These are phyloP conservation scores for Naganishia liquefaciens DNA, from an alignment of 1,284 basidiomycete species.

Conservation along the genomic window DNA sequence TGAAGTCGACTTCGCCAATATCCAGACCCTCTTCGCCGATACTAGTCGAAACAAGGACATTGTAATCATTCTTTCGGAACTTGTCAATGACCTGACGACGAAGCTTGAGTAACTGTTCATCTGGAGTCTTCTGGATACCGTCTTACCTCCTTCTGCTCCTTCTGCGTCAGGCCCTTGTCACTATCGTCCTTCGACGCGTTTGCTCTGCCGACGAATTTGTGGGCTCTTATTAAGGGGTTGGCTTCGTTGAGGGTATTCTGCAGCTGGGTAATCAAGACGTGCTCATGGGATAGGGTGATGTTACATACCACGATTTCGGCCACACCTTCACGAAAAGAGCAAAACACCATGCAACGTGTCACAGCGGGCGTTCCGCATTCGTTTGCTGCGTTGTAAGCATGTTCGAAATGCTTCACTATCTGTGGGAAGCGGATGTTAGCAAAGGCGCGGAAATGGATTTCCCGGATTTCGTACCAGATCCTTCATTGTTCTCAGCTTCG, in stretches of 20 bases:
- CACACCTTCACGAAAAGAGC: constrained; percentile 81
- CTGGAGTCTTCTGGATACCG: neutral
- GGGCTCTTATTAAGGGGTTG: constrained; percentile 71
- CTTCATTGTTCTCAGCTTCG: constrained; percentile 87
- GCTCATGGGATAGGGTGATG: neutral
- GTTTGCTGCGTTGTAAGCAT: constrained; percentile 60
- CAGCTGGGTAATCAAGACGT: neutral
- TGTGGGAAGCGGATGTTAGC: constrained; percentile 28
- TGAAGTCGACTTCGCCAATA: constrained; percentile 97
- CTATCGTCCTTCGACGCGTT: constrained; percentile 70
- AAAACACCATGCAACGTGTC: constrained; percentile 95
- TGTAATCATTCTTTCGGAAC: constrained; percentile 85
- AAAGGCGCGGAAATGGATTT: neutral
- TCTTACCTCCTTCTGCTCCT: constrained; percentile 80
- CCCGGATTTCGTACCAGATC: constrained; percentile 56
- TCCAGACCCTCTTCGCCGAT: constrained; percentile 99
- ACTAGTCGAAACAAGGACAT: constrained; percentile 92
- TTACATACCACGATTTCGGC: constrained; percentile 75
- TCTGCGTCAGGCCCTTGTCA: constrained; percentile 84
- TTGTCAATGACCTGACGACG: constrained; percentile 67
- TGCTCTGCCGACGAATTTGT: constrained; percentile 88
- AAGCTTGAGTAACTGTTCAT: constrained; percentile 6
- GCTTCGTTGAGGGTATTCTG: constrained; percentile 68
- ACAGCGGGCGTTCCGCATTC: constrained; percentile 53
- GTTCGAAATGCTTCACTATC: constrained; percentile 75